phyloP scores from a whole-genome alignment of 78 protist species.

The Dictyostelium citrinum region DNA sequence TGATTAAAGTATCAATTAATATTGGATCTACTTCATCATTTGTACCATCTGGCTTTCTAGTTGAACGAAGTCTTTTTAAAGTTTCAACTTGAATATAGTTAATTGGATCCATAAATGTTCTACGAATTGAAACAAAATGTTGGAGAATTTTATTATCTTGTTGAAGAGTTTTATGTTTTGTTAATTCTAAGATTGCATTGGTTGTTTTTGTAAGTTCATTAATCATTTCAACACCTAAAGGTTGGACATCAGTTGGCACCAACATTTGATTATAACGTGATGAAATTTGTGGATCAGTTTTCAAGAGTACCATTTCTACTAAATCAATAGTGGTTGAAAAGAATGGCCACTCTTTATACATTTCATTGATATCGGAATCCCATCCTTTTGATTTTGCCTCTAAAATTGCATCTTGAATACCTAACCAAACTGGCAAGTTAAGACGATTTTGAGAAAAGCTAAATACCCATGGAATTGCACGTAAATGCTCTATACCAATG shows the following conservation, averaged over 20 bases:
- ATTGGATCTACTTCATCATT: constrained; percentile 18
- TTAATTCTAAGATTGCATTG: not conserved
- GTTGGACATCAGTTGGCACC: constrained; percentile 37
- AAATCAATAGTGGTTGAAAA: constrained; percentile 80
- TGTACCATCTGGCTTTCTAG: not conserved
- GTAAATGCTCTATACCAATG: constrained; percentile 49
- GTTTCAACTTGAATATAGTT: constrained; percentile 66
- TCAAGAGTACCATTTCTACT: constrained; percentile 70
- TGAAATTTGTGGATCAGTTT: constrained; percentile 56
- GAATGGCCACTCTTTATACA: constrained; percentile 88
- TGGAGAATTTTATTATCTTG: constrained; percentile 45
- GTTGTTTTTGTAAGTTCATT: constrained; percentile 1
- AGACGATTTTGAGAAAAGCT: constrained; percentile 83
- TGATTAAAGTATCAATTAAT: constrained; percentile 44
- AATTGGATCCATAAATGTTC: constrained; percentile 46
- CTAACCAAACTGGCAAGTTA: constrained; percentile 89
- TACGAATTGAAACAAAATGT: constrained; percentile 55
- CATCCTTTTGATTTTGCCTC: constrained; percentile 37
- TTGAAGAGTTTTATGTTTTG: constrained; percentile 54
- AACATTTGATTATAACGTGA: constrained; percentile 19
- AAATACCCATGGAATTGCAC: constrained; percentile 82
- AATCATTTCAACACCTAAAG: constrained; percentile 4
- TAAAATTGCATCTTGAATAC: constrained; percentile 65
- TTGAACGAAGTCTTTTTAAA: constrained; percentile 23
- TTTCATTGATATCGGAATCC: constrained; percentile 19